These are phyloP conservation scores for Ophiostoma sp. DNA, from an alignment of 2,329 filamentous ascomycete species.

Conservation along the genomic window DNA sequence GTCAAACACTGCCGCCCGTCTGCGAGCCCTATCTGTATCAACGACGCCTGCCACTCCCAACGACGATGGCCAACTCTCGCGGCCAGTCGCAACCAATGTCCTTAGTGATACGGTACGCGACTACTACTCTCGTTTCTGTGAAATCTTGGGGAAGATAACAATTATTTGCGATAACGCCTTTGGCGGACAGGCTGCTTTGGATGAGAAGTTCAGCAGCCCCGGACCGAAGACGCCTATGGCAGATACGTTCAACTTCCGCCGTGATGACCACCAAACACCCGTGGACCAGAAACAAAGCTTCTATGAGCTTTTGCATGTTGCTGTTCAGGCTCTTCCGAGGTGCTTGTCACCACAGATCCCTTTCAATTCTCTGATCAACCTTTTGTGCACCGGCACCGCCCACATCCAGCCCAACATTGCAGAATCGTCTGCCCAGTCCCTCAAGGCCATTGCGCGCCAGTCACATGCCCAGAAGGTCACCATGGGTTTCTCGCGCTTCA, in stretches of 20 bases:
- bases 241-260: slow-evolving; percentile 88
- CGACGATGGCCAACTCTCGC: slow-evolving; percentile 62
- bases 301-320: slow-evolving; percentile 91
- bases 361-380: slow-evolving; percentile 87
- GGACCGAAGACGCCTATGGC: slow-evolving; percentile 92
- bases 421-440: slow-evolving; percentile 79
- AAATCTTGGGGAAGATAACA: slow-evolving; percentile 91
- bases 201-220: slow-evolving; percentile 86
- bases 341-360: slow-evolving; percentile 87
- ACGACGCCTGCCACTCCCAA: background rate
- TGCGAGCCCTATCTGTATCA: slow-evolving; percentile 14
- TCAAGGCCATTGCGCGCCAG: slow-evolving; percentile 93
- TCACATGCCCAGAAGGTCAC: slow-evolving; percentile 92
- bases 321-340: slow-evolving; percentile 90
- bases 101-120: slow-evolving; percentile 74
- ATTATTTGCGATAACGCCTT: slow-evolving; percentile 96
- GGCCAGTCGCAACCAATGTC: slow-evolving; percentile 54
- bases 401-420: slow-evolving; percentile 93
- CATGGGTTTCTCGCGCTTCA: slow-evolving; percentile 93
- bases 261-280: slow-evolving; percentile 68
- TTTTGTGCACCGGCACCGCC: slow-evolving; percentile 92
- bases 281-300: slow-evolving; percentile 88
- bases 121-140: slow-evolving; percentile 86
- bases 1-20: background rate
- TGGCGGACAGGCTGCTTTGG: slow-evolving; percentile 87